Evolutionary conservation across 306 rosid species (phyloP).

Genomic region (Glycyrrhiza uralensis): DNA sequence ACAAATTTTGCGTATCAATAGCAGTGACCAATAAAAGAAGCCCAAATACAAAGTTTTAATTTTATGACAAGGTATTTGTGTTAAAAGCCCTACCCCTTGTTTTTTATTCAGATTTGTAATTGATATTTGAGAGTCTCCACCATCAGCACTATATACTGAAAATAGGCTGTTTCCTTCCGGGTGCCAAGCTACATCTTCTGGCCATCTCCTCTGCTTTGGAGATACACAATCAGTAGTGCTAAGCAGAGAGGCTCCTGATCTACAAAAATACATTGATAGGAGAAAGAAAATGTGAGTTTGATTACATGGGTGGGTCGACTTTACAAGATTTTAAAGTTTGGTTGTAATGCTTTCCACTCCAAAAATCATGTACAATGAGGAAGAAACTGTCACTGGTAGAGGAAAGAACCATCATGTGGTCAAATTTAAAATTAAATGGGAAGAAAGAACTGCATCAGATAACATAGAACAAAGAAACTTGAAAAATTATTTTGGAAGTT

Average conservation of each 20-base stretch:
- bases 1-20: slow-evolving; percentile 25
- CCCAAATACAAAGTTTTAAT: slow-evolving; percentile 7
- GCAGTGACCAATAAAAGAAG: slow-evolving; percentile 7
- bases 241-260: slow-evolving; percentile 78
- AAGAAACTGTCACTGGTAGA: not conserved
- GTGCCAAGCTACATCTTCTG: slow-evolving; percentile 92
- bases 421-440: slow-evolving; percentile 19
- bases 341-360: not conserved
- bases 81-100: slow-evolving; percentile 62
- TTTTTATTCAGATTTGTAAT: slow-evolving; percentile 56
- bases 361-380: not conserved
- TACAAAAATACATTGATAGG: slow-evolving; percentile 31
- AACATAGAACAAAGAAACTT: not conserved
- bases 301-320: not conserved
- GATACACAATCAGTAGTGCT: slow-evolving; percentile 66
- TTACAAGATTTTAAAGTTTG: slow-evolving; percentile 3
- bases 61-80: slow-evolving; percentile 17
- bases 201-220: slow-evolving; percentile 82
- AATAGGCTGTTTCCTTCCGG: slow-evolving; percentile 75
- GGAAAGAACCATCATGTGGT: slow-evolving; percentile 9
- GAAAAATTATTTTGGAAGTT: not conserved
- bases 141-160: slow-evolving; percentile 82
- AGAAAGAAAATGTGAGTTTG: slow-evolving; percentile 15
- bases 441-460: slow-evolving; percentile 9
- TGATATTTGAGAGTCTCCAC: slow-evolving; percentile 84